Evolutionary conservation across 805 yeast genomes (phyloP).

Genomic region (Zygosaccharomyces rouxii): DNA sequence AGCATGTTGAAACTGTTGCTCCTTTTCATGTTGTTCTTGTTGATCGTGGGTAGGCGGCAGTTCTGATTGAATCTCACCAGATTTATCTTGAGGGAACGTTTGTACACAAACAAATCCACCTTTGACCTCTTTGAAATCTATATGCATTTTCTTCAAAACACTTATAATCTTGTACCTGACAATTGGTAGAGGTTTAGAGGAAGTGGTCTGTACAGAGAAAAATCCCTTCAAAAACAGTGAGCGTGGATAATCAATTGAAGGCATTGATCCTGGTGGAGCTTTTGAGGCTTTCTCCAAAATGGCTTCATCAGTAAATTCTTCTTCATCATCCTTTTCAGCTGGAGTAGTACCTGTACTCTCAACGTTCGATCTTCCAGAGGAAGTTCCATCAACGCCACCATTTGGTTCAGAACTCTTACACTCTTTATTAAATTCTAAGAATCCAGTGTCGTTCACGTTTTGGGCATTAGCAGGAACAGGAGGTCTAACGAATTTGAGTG

Average conservation of each 20-base stretch:
- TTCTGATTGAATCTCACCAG: slow-evolving; percentile 10
- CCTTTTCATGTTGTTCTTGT: slow-evolving; percentile 3
- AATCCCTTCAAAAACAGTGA: slow-evolving; percentile 89
- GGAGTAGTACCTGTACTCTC: slow-evolving; percentile 13
- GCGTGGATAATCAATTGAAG: slow-evolving; percentile 88
- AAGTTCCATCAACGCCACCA: slow-evolving; percentile 10
- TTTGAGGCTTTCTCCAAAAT: slow-evolving; percentile 45
- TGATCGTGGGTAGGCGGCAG: slow-evolving; percentile 1
- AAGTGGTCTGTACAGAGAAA: slow-evolving; percentile 90
- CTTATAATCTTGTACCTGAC: slow-evolving; percentile 79
- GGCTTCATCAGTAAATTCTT: slow-evolving; percentile 44
- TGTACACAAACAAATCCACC: slow-evolving; percentile 91
- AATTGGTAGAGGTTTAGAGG: slow-evolving; percentile 85
- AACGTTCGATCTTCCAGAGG: slow-evolving; percentile 18
- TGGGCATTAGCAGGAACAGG: slow-evolving; percentile 34
- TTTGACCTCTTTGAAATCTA: slow-evolving; percentile 79
- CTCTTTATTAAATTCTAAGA: slow-evolving; percentile 41
- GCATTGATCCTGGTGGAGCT: slow-evolving; percentile 79
- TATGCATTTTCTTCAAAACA: slow-evolving; percentile 70
- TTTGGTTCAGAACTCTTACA: slow-evolving; percentile 46
- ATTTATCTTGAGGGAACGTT: slow-evolving; percentile 42
- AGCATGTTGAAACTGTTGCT: not conserved
- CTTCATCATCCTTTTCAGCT: slow-evolving; percentile 12
- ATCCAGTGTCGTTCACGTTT: slow-evolving; percentile 42
- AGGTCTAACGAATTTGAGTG: slow-evolving; percentile 39